Conservation (phyloP, 2,329 filamentous ascomycete genomes). For the Scytalidium lignicola region DNA sequence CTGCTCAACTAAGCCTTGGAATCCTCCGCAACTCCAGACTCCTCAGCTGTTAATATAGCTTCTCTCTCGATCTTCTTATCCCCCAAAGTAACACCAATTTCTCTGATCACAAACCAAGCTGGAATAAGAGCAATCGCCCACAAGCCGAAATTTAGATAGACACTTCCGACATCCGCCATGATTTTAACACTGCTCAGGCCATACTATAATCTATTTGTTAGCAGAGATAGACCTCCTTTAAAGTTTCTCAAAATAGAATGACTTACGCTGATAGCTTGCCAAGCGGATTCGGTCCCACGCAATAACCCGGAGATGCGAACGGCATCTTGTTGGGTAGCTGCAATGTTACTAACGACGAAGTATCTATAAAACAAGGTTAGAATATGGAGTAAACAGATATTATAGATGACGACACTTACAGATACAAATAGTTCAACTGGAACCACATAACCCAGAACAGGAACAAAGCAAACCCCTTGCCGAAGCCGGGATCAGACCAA, state of each 20-base stretch:
- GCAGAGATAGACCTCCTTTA: neutral
- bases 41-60: neutral
- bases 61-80: constrained; percentile 22
- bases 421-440: constrained; percentile 68
- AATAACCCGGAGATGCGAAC: constrained; percentile 64
- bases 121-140: constrained; percentile 61
- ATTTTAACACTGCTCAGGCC: constrained; percentile 57
- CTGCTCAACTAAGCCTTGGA: neutral
- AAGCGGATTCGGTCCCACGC: constrained; percentile 66
- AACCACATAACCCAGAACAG: constrained; percentile 63
- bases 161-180: constrained; percentile 59
- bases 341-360: constrained; percentile 64
- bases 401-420: constrained; percentile 50
- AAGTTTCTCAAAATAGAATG: neutral
- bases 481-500: constrained; percentile 60
- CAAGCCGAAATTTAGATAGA: constrained; percentile 67
- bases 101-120: constrained; percentile 57
- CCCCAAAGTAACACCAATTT: constrained; percentile 21
- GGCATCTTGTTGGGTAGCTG: constrained; percentile 55
- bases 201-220: constrained; percentile 37
- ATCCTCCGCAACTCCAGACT: neutral
- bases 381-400: neutral
- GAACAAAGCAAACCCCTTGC: constrained; percentile 61
- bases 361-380: constrained; percentile 39
- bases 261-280: constrained; percentile 61